Percentiles rank a stretch among this genome's conserved stretches.
Evolutionary conservation across 805 yeast genomes (phyloP).

Genomic region (Lipomyces kockii): DNA sequence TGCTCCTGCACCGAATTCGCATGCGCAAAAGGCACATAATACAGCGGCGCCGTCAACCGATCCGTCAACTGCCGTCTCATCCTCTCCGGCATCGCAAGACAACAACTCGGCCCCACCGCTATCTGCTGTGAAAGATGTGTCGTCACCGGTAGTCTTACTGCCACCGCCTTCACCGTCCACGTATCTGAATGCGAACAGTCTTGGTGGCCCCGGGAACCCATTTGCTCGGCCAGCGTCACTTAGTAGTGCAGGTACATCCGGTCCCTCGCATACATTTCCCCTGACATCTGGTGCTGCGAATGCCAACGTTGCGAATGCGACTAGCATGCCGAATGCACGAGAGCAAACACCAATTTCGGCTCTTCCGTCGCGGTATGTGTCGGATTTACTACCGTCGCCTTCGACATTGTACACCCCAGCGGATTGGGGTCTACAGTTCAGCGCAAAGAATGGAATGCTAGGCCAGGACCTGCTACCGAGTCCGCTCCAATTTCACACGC

Average conservation of each 20-base stretch:
- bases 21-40: constrained; percentile 9
- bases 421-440: constrained; percentile 33
- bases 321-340: constrained; percentile 45
- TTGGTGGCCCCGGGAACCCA: constrained; percentile 46
- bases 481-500: constrained; percentile 42
- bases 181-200: constrained; percentile 39
- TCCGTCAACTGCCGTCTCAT: constrained; percentile 27
- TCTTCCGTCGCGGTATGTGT: constrained; percentile 70
- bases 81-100: constrained; percentile 23
- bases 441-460: constrained; percentile 21
- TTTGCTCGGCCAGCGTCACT: constrained; percentile 39
- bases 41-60: constrained; percentile 17
- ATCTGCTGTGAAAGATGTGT: constrained; percentile 36
- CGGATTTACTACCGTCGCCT: constrained; percentile 80
- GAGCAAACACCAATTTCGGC: constrained; percentile 75
- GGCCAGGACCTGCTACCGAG: constrained; percentile 40
- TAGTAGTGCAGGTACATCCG: constrained; percentile 3
- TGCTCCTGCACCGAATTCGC: constrained; percentile 13
- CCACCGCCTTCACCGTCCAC: constrained; percentile 47
- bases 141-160: constrained; percentile 41
- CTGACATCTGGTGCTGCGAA: constrained; percentile 23
- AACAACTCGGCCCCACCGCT: constrained; percentile 27
- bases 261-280: constrained; percentile 2
- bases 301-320: constrained; percentile 40
- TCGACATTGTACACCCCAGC: constrained; percentile 61